Conservation (phyloP, 2,329 filamentous ascomycete species). For the Cladophialophora exuberans region DNA sequence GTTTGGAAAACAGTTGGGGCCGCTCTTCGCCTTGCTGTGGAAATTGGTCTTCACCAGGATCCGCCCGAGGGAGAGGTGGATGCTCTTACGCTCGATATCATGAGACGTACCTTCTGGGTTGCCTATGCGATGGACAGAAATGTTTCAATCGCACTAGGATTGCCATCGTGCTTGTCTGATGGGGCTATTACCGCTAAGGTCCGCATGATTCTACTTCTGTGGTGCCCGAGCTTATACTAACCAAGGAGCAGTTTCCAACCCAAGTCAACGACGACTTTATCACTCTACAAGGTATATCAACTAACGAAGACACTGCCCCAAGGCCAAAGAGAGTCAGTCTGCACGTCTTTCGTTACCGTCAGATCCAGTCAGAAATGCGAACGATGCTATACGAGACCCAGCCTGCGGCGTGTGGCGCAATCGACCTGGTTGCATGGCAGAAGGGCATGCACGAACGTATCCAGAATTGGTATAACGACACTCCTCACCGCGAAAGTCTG, state of each 20-base stretch:
- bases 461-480: slow-evolving; percentile 17
- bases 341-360: slow-evolving; percentile 19
- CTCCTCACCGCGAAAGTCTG: background rate
- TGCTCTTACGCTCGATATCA: slow-evolving; percentile 8
- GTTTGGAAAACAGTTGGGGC: slow-evolving; percentile 21
- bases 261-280: slow-evolving; percentile 15
- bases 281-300: slow-evolving; percentile 7
- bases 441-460: slow-evolving; percentile 9
- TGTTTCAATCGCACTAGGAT: slow-evolving; percentile 10
- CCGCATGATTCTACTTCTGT: background rate
- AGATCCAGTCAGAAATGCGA: slow-evolving; percentile 22
- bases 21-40: slow-evolving; percentile 19
- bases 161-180: slow-evolving; percentile 17
- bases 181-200: slow-evolving; percentile 20
- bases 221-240: background rate
- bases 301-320: background rate
- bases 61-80: slow-evolving; percentile 4
- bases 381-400: slow-evolving; percentile 13
- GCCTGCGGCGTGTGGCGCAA: background rate
- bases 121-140: slow-evolving; percentile 23
- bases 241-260: slow-evolving; percentile 3
- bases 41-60: slow-evolving; percentile 19
- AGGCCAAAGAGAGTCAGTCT: slow-evolving; percentile 11
- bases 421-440: slow-evolving; percentile 15
- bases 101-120: slow-evolving; percentile 20